A percentile compares a stretch with the other conserved stretches of the same genome.
Evolutionary conservation across 75 land plant genomes (phyloP).

Genomic region (Picea glauca): DNA sequence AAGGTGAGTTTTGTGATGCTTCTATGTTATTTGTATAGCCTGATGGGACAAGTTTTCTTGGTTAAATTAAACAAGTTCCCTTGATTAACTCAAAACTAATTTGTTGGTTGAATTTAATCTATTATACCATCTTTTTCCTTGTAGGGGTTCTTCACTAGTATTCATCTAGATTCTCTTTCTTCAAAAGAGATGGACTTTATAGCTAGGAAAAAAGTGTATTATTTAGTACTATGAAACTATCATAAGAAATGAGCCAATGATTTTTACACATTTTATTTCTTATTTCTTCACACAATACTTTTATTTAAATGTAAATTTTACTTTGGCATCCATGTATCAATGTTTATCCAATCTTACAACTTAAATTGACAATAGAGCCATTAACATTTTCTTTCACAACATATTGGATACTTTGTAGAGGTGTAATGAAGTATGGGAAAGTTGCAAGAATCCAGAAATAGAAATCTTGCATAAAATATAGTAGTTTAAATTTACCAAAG

Average conservation of each 20-base stretch:
- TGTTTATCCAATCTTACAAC: not conserved
- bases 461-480: conserved; percentile 23
- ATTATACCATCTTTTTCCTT: no score
- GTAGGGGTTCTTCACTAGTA: conserved; percentile 33
- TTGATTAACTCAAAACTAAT: no score
- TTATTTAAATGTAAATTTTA: not conserved
- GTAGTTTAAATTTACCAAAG: no score
- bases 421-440: conserved; percentile 35
- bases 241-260: no score
- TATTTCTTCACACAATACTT: not conserved
- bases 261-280: not conserved
- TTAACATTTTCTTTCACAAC: conserved; percentile 25
- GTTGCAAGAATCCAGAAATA: conserved; percentile 34
- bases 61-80: no score
- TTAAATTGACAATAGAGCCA: not conserved
- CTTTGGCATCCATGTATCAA: not conserved
- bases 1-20: no score
- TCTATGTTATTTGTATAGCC: no score
- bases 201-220: no score
- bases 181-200: conserved; percentile 15
- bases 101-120: no score
- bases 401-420: conserved; percentile 33
- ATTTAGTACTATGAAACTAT: no score
- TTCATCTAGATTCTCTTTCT: conserved; percentile 55
- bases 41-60: no score